Evolutionary conservation across 176 grass and related monocot species (phyloP), one percentile per base, ranked within the genome.

Genomic region (Carex parvula): DNA sequence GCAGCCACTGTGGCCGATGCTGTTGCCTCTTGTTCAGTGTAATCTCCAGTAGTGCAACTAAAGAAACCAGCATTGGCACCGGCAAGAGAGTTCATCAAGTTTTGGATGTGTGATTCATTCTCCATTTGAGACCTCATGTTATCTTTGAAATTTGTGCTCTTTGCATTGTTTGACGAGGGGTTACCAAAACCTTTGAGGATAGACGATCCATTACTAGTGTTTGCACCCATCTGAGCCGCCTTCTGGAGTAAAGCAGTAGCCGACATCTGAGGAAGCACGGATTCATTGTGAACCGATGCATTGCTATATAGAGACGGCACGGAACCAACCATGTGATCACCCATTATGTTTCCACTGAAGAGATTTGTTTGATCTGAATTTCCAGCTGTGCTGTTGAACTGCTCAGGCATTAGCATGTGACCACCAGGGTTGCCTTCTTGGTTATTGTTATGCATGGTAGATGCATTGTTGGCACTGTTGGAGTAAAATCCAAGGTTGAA

Each of bases 171-270:
- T n/a, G 89, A 78, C 20, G 87, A 70, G 0, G 90, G 60, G 14
- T 67, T 64, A 4, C 65, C 77, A 57, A 90, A 96, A 26, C 90
- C 91, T 3, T 86, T 78, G 82, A 94, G 85, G 70, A 94, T 75
- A 60, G 90, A 86, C 0, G 83, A 73, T 12, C 91, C 91, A 42
- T 90, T 95, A 82, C 87, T 92, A 6, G 93, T 91, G 5, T 87
- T 99, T 30, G 93, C 86, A 50, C 97, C 93, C 91, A 99, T 95
- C 79, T 99, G 93, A 85, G 90, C 97, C 4, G 97, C 97, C 87
- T 96, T 99, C 84, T 99, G 97, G 1, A 99, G 97, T 70, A 99
- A 74, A 2, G 93, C 91, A 0, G 97, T 99, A 12, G 97, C 97
- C 6, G 97, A 99, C 93, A 99, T 99, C 81, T 93, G 93, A 54